Evolutionary conservation across 345 rosid genomes (phyloP), one percentile per base, ranked within the genome.

Genomic region (Triadica sebifera): DNA sequence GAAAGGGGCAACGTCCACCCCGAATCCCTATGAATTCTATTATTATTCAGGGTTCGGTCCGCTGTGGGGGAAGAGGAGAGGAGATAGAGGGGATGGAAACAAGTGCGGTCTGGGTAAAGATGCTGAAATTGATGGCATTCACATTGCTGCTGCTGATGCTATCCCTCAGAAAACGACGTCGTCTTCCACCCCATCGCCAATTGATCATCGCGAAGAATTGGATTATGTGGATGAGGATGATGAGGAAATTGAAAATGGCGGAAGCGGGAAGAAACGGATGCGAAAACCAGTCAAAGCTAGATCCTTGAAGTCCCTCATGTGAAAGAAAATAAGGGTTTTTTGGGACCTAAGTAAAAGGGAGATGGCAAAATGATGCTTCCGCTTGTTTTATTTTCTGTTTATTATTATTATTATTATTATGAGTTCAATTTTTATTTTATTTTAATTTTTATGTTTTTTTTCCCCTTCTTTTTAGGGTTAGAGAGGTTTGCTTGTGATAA

Each of bases 11-110:
- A 17, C 85, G 5, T 63, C 87, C 11, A 43, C 78, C 8, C 29
- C 87, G 65, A 89, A 86, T 77, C 95, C 93, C 10, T 80, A 84
- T 61, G 92, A 89, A 85, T 94, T 88, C 75, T 94, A 94, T 74
- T 94, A 94, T 75, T 94, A 94, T 85, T 86, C 97, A n/a, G 98
- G 97, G 77, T 94, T 92, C 71, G 97, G 98, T 24, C 98, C 97
- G 47, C 57, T 75, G 61, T 89, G 98, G 97, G 89, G 94, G n/a
- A 92, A 85, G 61, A 80, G 85, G 59, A 80, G 93, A 78, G 84
- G 93, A 77, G 84, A 80, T 19, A 74, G 69, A 43, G 80, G 4
- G n/a, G 73, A 38, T 55, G 71, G 39, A 20, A 49, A 7, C 59
- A 55, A 55, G 20, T 0, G 15, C 4, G 47, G 43, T 0, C 75